Base-by-base conservation (phyloP, 2,329 filamentous ascomycete genomes). In the Stylonectria norvegica region DNA sequence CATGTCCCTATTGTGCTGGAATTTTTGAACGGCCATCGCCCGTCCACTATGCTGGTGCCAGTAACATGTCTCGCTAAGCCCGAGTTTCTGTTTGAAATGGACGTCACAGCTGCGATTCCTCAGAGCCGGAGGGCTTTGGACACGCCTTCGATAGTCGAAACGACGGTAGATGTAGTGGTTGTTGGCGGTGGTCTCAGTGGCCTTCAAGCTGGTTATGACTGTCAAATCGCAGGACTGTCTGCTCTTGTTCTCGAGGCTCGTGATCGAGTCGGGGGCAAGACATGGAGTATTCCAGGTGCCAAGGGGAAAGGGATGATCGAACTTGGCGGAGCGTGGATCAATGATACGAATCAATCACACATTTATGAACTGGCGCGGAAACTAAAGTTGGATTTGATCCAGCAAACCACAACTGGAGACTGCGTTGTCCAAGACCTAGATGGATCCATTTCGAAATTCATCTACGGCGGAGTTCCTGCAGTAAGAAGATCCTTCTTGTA, bases 271-370 rank as follows among this genome's bases (percentile, higher is more conserved):
- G 73, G 73, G 0, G 73, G 75, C 5, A 77, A 77, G 56, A 75
- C 70, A 0, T 72, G 62, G 57, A 69, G 64, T 8, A 36, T 54
- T 10, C 49, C 57, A 2, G 43, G 58, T 3, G 47, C 56, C 1
- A 35, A 53, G 27, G 64, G 53, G 30, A 55, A 52, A 4, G 68
- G 67, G 0, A 42, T 61, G 0, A 61, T 71, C 12, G 78, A 81
- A 19, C 51, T 78, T 0, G 77, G 77, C 4, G 78, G 74, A 0
- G 75, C 73, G 0, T 81, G 77, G 78, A 72, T 80, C 50, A 81
- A 81, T 47, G 71, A 79, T 36, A 69, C 62, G 3, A 77, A 68
- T 45, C 75, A 80, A 49, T 15, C 27, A 6, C 8, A 15, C 8
- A 15, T 30, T 6, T 10, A 10, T 30, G 27, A 9, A 9, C 15